Evolutionary conservation across 2,329 filamentous ascomycete genomes (phyloP), one percentile per base, ranked within the genome.

Genomic region (Microthyrium microscopicum): DNA sequence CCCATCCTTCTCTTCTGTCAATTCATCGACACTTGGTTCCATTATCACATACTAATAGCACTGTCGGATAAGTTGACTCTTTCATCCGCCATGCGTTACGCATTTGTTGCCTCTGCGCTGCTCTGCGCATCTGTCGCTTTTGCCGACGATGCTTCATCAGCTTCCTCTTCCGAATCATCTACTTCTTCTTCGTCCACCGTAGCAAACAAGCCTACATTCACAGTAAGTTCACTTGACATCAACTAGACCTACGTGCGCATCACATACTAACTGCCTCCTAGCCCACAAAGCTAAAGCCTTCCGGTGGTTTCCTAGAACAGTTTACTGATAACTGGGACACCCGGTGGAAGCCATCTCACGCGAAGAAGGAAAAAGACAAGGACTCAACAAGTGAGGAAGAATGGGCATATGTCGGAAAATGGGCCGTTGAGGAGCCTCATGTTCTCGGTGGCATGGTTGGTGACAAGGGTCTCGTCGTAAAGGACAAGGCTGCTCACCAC

Each of bases 291-390:
- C 57, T 95, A 51, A 89, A 94, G 64, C 89, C 77, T 46, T 82
- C 84, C 40, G n/a, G n/a, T n/a, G n/a, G n/a, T n/a, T 98, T 98
- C 72, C 65, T 95, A 43, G 89, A 98, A 67, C 89, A 98, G 61
- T 98, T 98, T 67, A 92, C 82, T 61, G 80, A 91, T 47, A 85
- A 82, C 61, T 95, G 87, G 87, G 79, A 94, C 46, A 64, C 70
- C 44, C 71, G 85, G 62, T 98, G 89, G 89, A 84, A 87, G 62
- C 73, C 79, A 38, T 95, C 87, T 31, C 78, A 89, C 55, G 89
- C 89, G 46, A 95, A 95, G 74, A 98, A 98, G 74, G 78, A 87
- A 50, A 80, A 80, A 50, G 73, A 77, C 44, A 71, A 69, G 54
- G 73, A 26, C 13, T 29, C 28, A 21, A 20, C 75, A 41, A 73